Base-by-base conservation (phyloP, 2,329 filamentous ascomycete genomes). In the Fusarium mangiferae region DNA sequence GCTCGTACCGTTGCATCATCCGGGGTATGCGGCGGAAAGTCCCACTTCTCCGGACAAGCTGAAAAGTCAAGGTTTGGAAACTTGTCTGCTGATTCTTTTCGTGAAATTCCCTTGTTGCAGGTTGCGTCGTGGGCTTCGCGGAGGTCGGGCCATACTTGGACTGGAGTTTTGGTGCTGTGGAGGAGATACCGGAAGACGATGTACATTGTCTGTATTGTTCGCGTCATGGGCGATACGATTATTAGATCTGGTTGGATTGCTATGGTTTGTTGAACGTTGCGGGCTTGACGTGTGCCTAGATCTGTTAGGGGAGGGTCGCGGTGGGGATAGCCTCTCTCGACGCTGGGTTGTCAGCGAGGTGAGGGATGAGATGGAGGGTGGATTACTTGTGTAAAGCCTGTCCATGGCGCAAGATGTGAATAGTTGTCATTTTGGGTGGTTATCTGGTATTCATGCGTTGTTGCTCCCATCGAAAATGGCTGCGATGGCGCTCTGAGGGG, bases 101-200 rank as follows among this genome's bases (percentile, higher is more conserved):
- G 73, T 5, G 62, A 41, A n/a, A 71, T 15, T 5, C 76, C 74
- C n/a, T 74, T 75, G 24, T 78, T 78, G 56, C 75, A 78, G 44
- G 70, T 66, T 11, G 73, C 76, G 41, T 78, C 76, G n/a, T 78
- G 75, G 7, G 74, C 66, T 30, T 78, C 76, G 2, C 76, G 75
- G 2, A 78, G 24, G 9, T 78, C 76, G 1, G 75, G 76, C 74
- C 75, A 78, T 14, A 78, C 56, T n/a, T 78, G 68, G 6, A 78
- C 39, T 7, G 65, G 35, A 3, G 58, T 45, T 11, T 42, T n/a
- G 15, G 55, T 20, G 18, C 20, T 41, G n/a, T 56, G 42, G 20
- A 77, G 42, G 6, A 75, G 64, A 30, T 68, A 48, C 0, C 51
- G 41, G 28, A 78, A 78, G 7, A 66, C 72, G 13, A 78, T 68